Base-by-base conservation (phyloP, 2,329 filamentous ascomycete species). In the Leptodontidium sp. region DNA sequence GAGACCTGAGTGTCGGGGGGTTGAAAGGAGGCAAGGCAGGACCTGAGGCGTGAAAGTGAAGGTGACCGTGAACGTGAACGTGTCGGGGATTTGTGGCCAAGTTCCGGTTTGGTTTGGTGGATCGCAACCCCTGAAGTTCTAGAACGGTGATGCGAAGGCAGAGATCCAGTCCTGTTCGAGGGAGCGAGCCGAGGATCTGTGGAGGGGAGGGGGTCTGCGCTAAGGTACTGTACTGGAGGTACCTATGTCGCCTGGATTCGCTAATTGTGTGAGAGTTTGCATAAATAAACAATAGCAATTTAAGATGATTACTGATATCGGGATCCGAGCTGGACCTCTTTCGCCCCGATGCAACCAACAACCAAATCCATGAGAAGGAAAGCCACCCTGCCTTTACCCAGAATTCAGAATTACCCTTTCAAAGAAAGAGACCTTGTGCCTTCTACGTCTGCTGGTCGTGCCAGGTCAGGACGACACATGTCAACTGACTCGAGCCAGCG, bases 81-180 rank as follows among this genome's bases (percentile, higher is more conserved):
- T 47, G 43, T 17, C 43, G 43, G 43, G 43, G 43, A 47, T 47
- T 47, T 15, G 43, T n/a, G 43, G 43, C 15, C 43, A 47, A n/a
- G 43, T 17, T 47, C 43, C 43, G 29, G 29, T 32, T 32, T 12
- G 15, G 43, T 47, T 47, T 47, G 43, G 43, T 47, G 43, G 43
- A n/a, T 47, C 43, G 15, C 43, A 47, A 47, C 43, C 43, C 43
- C 43, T 47, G 43, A 47, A 47, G 43, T 47, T 47, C 43, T n/a
- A 47, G 43, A 40, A 40, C 43, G 12, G 43, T 14, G 29, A 32
- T 32, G 29, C 29, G 21, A 21, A 21, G 21, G 21, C 21, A 21
- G 21, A 21, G 21, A 21, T 21, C 21, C 21, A 21, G 21, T 21
- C 21, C 21, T 21, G 21, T 21, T 21, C 21, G 21, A 21, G 21